phyloP scores from a whole-genome alignment of 305 asterid species.

The Petunia hybrid region DNA sequence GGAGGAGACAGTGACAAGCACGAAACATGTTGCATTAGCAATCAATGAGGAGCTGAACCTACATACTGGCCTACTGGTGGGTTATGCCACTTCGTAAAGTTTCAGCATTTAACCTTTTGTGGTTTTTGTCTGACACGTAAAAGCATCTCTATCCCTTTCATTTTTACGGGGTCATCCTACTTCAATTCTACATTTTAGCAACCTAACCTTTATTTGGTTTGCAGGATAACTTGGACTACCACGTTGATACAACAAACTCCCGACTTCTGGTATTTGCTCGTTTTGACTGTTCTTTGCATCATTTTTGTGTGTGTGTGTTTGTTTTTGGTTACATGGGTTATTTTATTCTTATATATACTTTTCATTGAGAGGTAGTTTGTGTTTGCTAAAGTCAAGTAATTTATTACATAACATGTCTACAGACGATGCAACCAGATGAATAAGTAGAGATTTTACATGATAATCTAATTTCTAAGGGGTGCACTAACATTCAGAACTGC shows the following conservation, averaged over 20 bases:
- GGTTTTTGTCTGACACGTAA: neutral
- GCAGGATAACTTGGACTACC: conserved; percentile 43
- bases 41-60: conserved; percentile 75
- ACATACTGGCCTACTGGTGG: conserved; percentile 67
- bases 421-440: neutral
- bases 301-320: neutral
- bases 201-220: neutral
- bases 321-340: neutral
- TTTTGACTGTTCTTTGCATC: conserved; percentile 13
- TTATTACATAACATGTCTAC: neutral
- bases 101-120: neutral
- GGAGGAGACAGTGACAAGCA: conserved; percentile 69
- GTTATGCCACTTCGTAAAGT: conserved; percentile 29
- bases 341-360: neutral
- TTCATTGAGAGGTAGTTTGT: neutral
- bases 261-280: conserved; percentile 36
- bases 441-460: neutral
- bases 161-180: neutral
- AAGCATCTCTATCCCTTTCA: neutral
- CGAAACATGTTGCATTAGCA: conserved; percentile 72
- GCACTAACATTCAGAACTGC: neutral
- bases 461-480: neutral
- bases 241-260: conserved; percentile 40
- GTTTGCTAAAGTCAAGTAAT: neutral
- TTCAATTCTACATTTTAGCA: neutral